Evolutionary conservation across 164 flowering plant genomes (phyloP).

Genomic region (Litsea cubeba): DNA sequence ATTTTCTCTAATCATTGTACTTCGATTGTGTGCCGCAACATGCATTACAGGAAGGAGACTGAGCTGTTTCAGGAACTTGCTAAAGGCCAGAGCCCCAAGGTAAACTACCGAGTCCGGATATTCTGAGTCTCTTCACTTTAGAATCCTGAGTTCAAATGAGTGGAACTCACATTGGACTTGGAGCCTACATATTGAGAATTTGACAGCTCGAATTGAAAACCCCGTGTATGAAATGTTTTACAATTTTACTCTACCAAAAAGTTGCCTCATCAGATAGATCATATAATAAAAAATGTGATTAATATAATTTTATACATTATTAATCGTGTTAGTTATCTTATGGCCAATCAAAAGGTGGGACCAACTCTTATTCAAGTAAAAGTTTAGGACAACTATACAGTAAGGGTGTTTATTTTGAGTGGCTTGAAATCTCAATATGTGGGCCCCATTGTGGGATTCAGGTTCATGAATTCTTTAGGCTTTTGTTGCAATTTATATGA

Average conservation of each 20-base stretch:
- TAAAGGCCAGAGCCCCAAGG: conserved; percentile 1
- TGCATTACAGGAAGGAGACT: not conserved
- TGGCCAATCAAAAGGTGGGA: not conserved
- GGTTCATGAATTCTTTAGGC: too few species aligned
- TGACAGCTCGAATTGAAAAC: not conserved
- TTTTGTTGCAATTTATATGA: too few species aligned
- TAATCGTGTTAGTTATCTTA: not conserved
- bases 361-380: too few species aligned
- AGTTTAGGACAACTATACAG: too few species aligned
- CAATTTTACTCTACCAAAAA: not conserved
- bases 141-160: not conserved
- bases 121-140: not conserved
- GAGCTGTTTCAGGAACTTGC: not conserved
- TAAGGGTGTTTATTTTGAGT: too few species aligned
- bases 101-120: not conserved
- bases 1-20: not conserved
- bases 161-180: not conserved
- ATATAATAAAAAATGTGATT: not conserved
- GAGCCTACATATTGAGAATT: not conserved
- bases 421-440: too few species aligned
- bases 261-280: not conserved
- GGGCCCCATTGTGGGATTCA: too few species aligned
- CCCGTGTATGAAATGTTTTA: not conserved
- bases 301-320: not conserved
- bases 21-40: not conserved